Evolutionary conservation across 2,329 filamentous ascomycete species (phyloP).

Genomic region (Fusarium liriodendri): DNA sequence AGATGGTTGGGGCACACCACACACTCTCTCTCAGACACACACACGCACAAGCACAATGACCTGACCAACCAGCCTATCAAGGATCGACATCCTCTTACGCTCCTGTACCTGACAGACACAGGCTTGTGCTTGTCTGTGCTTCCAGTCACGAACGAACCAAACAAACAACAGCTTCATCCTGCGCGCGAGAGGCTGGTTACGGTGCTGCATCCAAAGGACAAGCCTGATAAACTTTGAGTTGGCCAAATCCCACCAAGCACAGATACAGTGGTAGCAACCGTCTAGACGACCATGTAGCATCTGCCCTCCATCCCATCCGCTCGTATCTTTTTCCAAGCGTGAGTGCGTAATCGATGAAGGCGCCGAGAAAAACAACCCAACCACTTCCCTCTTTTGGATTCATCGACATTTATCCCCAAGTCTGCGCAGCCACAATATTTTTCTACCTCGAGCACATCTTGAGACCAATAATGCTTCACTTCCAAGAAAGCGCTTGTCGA

Average conservation of each 20-base stretch:
- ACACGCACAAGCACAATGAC: not conserved
- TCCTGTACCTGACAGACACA: not conserved
- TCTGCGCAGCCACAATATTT: constrained; percentile 22
- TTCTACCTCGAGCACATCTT: not conserved
- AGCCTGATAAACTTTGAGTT: not conserved
- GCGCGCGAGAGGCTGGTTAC: not conserved
- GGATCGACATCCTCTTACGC: not conserved
- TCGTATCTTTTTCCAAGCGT: not conserved
- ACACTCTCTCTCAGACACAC: not conserved
- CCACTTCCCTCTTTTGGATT: constrained; percentile 1
- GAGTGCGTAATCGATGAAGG: not conserved
- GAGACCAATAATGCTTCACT: constrained; percentile 16
- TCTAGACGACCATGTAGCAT: not conserved
- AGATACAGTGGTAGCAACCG: not conserved
- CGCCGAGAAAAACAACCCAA: not conserved
- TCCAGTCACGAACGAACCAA: not conserved
- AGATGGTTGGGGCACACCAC: not conserved
- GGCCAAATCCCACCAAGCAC: not conserved
- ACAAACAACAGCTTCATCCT: not conserved
- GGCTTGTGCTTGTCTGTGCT: not conserved
- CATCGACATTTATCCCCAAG: constrained; percentile 9
- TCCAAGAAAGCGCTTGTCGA: not conserved
- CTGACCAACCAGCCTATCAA: constrained; percentile 1
- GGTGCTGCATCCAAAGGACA: not conserved
- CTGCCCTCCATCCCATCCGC: not conserved